Percentiles rank a stretch among this genome's conserved stretches.
phyloP scores from a whole-genome alignment of 2,329 filamentous ascomycete species.

The Alternaria gansuensis region DNA sequence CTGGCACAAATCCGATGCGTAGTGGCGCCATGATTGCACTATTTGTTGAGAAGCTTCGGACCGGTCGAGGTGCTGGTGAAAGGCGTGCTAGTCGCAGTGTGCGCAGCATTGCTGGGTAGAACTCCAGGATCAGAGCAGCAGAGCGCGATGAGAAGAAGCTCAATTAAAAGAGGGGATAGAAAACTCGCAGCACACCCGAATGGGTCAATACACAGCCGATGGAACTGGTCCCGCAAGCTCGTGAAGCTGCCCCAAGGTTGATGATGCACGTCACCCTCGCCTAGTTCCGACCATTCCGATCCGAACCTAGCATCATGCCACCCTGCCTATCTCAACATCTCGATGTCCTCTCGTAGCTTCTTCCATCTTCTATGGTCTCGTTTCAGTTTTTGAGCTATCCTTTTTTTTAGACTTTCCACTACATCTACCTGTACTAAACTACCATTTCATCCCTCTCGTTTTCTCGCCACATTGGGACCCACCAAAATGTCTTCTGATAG shows the following conservation, averaged over 20 bases:
- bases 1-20: slow-evolving; percentile 54
- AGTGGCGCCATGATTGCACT: slow-evolving; percentile 39
- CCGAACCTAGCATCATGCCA: slow-evolving; percentile 23
- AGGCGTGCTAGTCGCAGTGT: slow-evolving; percentile 29
- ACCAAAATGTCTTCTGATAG: slow-evolving; percentile 21
- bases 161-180: neutral
- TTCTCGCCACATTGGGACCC: neutral
- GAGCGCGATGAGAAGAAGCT: neutral
- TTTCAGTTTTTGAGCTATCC: slow-evolving; percentile 5
- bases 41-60: slow-evolving; percentile 38
- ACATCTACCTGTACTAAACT: neutral
- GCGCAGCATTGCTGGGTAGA: slow-evolving; percentile 28
- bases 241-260: slow-evolving; percentile 6
- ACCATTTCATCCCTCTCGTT: neutral
- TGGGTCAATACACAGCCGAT: neutral
- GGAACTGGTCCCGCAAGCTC: neutral
- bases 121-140: neutral
- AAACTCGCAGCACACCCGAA: neutral
- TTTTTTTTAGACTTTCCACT: neutral
- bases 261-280: slow-evolving; percentile 21
- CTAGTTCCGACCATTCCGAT: slow-evolving; percentile 18
- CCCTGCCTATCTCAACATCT: neutral
- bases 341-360: neutral
- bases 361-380: neutral
- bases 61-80: slow-evolving; percentile 13